Conservation (phyloP, 352 stramenopile species). For the Phytopythium montanum region DNA sequence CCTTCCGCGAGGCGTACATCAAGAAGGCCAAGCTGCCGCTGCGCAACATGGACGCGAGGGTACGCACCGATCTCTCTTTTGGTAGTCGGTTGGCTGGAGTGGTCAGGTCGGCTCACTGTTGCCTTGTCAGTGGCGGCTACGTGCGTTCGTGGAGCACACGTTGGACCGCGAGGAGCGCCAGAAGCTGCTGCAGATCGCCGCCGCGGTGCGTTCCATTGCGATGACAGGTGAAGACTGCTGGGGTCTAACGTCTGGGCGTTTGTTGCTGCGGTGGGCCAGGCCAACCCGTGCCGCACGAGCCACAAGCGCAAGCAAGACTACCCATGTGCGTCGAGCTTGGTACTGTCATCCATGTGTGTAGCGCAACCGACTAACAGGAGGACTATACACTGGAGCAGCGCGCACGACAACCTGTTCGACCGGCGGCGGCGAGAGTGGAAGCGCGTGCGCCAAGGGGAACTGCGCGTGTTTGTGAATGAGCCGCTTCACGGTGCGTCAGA, state of each 20-base stretch:
- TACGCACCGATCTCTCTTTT: conserved; percentile 9
- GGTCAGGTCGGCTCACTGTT: not conserved
- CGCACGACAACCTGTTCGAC: conserved; percentile 73
- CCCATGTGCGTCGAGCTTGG: conserved; percentile 31
- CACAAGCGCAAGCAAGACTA: conserved; percentile 76
- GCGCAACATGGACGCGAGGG: conserved; percentile 65
- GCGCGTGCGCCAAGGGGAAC: conserved; percentile 54
- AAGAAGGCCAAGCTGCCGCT: conserved; percentile 56
- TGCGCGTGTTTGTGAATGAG: conserved; percentile 73
- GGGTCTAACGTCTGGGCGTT: not conserved
- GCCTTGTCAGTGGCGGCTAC: conserved; percentile 59
- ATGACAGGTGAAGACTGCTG: not conserved
- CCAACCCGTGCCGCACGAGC: conserved; percentile 38
- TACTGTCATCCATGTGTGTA: too few relatives aligned
- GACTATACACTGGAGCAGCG: conserved; percentile 31
- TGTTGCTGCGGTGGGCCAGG: conserved; percentile 15
- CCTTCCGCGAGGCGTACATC: conserved; percentile 50
- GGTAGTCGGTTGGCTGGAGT: too few relatives aligned
- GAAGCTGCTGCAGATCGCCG: conserved; percentile 39
- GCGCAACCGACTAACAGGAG: too few relatives aligned
- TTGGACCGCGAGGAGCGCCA: conserved; percentile 57
- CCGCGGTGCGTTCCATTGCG: conserved; percentile 18
- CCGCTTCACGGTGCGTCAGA: conserved; percentile 55
- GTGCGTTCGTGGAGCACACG: conserved; percentile 66
- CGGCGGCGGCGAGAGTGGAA: conserved; percentile 73